phyloP scores from a whole-genome alignment of 2,329 filamentous ascomycete genomes.

The Microdochium paspali region DNA sequence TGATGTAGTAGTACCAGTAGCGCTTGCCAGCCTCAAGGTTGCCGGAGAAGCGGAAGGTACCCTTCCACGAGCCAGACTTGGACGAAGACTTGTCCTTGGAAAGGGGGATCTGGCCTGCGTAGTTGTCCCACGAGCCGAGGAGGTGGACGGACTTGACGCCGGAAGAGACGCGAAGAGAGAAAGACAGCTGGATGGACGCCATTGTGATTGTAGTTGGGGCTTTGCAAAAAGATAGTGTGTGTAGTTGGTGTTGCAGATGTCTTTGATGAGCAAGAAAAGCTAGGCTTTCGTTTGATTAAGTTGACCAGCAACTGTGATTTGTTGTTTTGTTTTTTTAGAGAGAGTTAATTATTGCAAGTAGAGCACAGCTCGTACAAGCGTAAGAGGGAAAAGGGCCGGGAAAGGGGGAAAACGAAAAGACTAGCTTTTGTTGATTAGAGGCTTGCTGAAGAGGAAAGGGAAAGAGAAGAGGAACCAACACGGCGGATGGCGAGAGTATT shows the following conservation, averaged over 20 bases:
- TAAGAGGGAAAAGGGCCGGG: conserved; percentile 25
- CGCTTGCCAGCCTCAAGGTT: conserved; percentile 81
- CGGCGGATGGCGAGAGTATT: conserved; percentile 25
- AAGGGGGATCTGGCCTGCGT: conserved; percentile 86
- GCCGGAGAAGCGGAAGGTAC: conserved; percentile 91
- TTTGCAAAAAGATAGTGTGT: conserved; percentile 5
- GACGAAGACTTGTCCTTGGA: conserved; percentile 75
- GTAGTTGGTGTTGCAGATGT: conserved; percentile 25
- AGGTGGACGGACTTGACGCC: conserved; percentile 97
- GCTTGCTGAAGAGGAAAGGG: conserved; percentile 57
- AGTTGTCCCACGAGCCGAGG: conserved; percentile 97
- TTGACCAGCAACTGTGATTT: conserved; percentile 40
- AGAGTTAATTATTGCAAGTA: conserved; percentile 26
- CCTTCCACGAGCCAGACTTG: conserved; percentile 89
- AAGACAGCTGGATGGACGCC: conserved; percentile 89
- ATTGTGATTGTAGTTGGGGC: conserved; percentile 41
- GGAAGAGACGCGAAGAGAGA: conserved; percentile 89
- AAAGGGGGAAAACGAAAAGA: conserved; percentile 40
- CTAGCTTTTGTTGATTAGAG: conserved; percentile 42
- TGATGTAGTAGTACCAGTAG: conserved; percentile 99
- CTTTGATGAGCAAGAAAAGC: conserved; percentile 47
- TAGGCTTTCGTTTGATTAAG: conserved; percentile 33
- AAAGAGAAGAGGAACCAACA: conserved; percentile 26
- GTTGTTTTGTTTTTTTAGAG: conserved; percentile 22
- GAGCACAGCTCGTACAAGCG: conserved; percentile 46